Base-by-base conservation (phyloP, 2,329 filamentous ascomycete species). In the Claviceps sp. region DNA sequence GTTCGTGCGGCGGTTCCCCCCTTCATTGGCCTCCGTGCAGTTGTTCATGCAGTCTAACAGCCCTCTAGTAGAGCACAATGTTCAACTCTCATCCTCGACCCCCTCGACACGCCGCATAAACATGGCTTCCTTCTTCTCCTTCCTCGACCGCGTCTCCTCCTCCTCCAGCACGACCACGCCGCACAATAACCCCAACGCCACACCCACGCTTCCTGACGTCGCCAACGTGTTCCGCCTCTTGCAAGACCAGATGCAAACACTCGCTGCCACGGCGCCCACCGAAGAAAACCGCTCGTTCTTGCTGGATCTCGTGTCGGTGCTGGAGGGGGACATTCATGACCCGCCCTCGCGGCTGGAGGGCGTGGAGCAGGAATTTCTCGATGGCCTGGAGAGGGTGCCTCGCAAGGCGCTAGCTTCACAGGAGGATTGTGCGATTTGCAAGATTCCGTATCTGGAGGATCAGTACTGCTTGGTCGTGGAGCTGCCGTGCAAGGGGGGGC, bases 51-150 rank as follows among this genome's bases (percentile, higher is more conserved):
- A 44, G 44, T 22, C 51, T 51, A 29, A 39, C 51, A 29, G 44
- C 20, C 26, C 26, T 17, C 11, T 56, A 84, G 80, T 84, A 63
- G 80, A 84, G 64, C 80, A 84, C 69, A 78, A 78, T 63, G 78
- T 83, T 66, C 71, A 75, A 58, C 64, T 72, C 52, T 45, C 68
- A 34, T 56, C 71, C 47, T 55, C 64, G 66, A 23, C 43, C n/a
- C 63, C 68, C 48, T 66, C 68, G 53, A 68, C 68, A 47, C 78
- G 80, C 42, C 76, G 77, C 60, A 67, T 78, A 55, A 78, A 82
- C 68, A 84, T 84, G 80, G 74, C 78, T 50, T 77, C 75, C 55
- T 83, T 83, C 68, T 75, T 68, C 59, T 73, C 76, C 51, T 75
- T 79, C 62, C 75, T 82, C 54, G 68, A 75, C 63, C 73, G 75